Evolutionary conservation across 164 flowering plant genomes (phyloP).

Genomic region (Magnolia changhungtana): DNA sequence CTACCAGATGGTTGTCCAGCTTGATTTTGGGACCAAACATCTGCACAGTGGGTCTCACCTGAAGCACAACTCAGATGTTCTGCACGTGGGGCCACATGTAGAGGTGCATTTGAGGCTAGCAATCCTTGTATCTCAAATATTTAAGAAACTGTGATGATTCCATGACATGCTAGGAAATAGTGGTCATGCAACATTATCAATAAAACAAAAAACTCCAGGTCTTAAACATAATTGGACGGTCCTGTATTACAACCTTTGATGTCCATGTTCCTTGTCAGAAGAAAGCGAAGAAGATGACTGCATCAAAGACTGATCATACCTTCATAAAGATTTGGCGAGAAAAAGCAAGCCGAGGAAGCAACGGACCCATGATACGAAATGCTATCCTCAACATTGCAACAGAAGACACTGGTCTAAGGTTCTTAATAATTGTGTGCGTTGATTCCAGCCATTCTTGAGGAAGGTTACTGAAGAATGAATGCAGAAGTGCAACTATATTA

Average conservation of each 20-base stretch:
- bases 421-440: conserved; percentile 67
- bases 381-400: conserved; percentile 89
- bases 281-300: background rate
- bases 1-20: too few relatives aligned
- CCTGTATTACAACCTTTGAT: background rate
- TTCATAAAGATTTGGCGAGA: conserved; percentile 78
- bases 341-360: conserved; percentile 89
- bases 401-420: conserved; percentile 84
- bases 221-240: background rate
- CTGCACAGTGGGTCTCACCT: too few relatives aligned
- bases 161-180: background rate
- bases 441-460: conserved; percentile 98
- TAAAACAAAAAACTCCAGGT: background rate
- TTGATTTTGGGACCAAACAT: too few relatives aligned
- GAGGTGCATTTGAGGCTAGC: too few relatives aligned
- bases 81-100: too few relatives aligned
- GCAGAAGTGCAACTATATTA: conserved; percentile 83
- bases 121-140: too few relatives aligned
- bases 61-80: too few relatives aligned
- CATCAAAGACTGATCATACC: conserved; percentile 31
- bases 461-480: conserved; percentile 90
- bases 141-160: too few relatives aligned
- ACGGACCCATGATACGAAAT: conserved; percentile 91
- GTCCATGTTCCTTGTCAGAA: background rate
- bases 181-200: too few relatives aligned